phyloP scores from a whole-genome alignment of 495 filamentous ascomycete genomes.

The Aspergillus asperescens region DNA sequence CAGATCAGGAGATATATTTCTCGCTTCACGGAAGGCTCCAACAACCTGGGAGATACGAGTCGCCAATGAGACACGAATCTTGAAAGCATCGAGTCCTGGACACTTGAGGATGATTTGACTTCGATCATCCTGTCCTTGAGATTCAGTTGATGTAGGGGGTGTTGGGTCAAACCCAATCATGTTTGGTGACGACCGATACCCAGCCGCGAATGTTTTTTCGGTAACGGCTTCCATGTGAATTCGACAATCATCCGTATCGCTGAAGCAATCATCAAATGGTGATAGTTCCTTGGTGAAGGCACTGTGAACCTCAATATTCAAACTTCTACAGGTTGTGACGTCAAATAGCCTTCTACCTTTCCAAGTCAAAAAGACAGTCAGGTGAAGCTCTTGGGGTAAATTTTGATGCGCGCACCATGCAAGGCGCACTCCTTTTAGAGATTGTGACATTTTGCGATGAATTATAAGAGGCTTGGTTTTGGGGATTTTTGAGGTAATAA shows the following conservation, averaged over 20 bases:
- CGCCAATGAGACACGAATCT: constrained; percentile 51
- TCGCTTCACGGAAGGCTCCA: constrained; percentile 45
- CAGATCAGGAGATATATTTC: constrained; percentile 41
- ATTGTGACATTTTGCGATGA: constrained; percentile 59
- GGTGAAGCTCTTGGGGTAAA: constrained; percentile 42
- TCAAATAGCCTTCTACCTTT: constrained; percentile 66
- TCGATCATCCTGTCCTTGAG: constrained; percentile 19
- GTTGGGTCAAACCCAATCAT: not conserved
- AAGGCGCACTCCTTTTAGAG: constrained; percentile 57
- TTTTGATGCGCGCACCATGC: constrained; percentile 63
- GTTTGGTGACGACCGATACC: not conserved
- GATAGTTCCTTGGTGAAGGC: constrained; percentile 26
- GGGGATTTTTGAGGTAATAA: constrained; percentile 64
- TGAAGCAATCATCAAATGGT: constrained; percentile 28
- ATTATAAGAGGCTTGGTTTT: constrained; percentile 60
- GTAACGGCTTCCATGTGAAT: constrained; percentile 73
- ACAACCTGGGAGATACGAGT: constrained; percentile 53
- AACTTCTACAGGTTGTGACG: constrained; percentile 62
- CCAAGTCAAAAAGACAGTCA: constrained; percentile 71
- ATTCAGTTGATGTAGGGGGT: constrained; percentile 7
- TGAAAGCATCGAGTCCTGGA: constrained; percentile 51
- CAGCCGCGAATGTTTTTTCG: constrained; percentile 28
- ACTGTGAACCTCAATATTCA: constrained; percentile 50
- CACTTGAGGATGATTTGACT: constrained; percentile 57
- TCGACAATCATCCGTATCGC: constrained; percentile 25